phyloP scores from a whole-genome alignment of 495 filamentous ascomycete species.

The Monascus purpureus region DNA sequence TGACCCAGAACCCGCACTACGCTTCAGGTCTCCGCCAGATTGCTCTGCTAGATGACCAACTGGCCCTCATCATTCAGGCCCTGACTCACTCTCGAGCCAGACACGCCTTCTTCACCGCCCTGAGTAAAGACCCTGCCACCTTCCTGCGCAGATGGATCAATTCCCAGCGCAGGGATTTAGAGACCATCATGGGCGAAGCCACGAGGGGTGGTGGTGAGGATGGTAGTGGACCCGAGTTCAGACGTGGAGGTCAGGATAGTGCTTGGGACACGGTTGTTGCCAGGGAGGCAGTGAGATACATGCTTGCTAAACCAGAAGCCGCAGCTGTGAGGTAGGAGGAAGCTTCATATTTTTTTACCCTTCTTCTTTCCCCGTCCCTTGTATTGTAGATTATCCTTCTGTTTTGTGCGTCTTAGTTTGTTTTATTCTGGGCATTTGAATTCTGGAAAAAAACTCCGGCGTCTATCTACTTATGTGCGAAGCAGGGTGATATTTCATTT shows the following conservation, averaged over 20 bases:
- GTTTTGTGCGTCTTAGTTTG: too few relatives aligned
- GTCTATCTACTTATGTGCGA: too few relatives aligned
- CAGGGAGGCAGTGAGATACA: slow-evolving; percentile 33
- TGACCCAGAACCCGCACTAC: slow-evolving; percentile 39
- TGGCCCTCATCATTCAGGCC: slow-evolving; percentile 65
- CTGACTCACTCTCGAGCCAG: slow-evolving; percentile 69
- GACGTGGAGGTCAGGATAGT: slow-evolving; percentile 37
- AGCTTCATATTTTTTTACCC: slow-evolving; percentile 1
- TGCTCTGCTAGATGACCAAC: slow-evolving; percentile 60
- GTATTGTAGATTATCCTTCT: background rate
- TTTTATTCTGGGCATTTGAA: too few relatives aligned
- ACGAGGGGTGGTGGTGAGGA: slow-evolving; percentile 53
- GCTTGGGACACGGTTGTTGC: slow-evolving; percentile 40
- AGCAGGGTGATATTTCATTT: too few relatives aligned
- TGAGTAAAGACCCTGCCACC: slow-evolving; percentile 65
- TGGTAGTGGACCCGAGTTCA: slow-evolving; percentile 43
- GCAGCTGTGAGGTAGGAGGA: slow-evolving; percentile 11
- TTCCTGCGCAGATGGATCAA: slow-evolving; percentile 77
- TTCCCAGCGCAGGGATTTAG: slow-evolving; percentile 79
- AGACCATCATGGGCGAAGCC: slow-evolving; percentile 76
- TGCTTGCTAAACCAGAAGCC: slow-evolving; percentile 33
- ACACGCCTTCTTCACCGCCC: slow-evolving; percentile 62
- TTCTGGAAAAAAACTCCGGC: too few relatives aligned
- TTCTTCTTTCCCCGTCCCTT: background rate
- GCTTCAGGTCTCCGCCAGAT: slow-evolving; percentile 54